A percentile compares a stretch with the other conserved stretches of the same genome.
phyloP scores from a whole-genome alignment of 768 basidiomycete species.

The Polyporus arcularius region DNA sequence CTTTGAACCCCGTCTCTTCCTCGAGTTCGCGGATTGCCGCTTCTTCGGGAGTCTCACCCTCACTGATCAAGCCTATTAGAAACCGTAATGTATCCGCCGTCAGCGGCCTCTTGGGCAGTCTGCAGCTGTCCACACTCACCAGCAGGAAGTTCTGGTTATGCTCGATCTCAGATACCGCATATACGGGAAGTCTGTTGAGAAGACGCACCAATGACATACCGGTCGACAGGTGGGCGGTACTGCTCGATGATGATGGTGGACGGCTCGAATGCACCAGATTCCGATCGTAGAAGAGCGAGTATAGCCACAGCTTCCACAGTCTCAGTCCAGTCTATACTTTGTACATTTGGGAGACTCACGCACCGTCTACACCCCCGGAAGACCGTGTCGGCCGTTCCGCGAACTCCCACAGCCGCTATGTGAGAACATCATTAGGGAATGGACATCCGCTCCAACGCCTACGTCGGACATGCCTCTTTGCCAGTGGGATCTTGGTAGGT shows the following conservation, averaged over 20 bases:
- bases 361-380: slow-evolving; percentile 80
- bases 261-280: slow-evolving; percentile 65
- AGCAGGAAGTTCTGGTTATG: slow-evolving; percentile 54
- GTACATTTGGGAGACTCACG: slow-evolving; percentile 6
- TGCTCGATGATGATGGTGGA: slow-evolving; percentile 90
- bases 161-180: not conserved
- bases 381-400: slow-evolving; percentile 83
- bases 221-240: slow-evolving; percentile 85
- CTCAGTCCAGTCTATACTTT: not conserved
- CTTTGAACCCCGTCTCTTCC: slow-evolving; percentile 91
- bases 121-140: slow-evolving; percentile 31
- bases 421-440: slow-evolving; percentile 2
- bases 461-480: slow-evolving; percentile 50
- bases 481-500: slow-evolving; percentile 80
- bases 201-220: slow-evolving; percentile 64
- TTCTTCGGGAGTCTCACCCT: slow-evolving; percentile 76
- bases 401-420: slow-evolving; percentile 84
- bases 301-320: slow-evolving; percentile 72
- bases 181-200: not conserved
- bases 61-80: slow-evolving; percentile 74
- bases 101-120: slow-evolving; percentile 7
- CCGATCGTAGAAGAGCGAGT: slow-evolving; percentile 76
- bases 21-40: slow-evolving; percentile 86
- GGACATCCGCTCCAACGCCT: not conserved
- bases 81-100: not conserved